Evolutionary conservation across 1,139 yeast species (phyloP).

Genomic region (Suhomyces choctaworum): DNA sequence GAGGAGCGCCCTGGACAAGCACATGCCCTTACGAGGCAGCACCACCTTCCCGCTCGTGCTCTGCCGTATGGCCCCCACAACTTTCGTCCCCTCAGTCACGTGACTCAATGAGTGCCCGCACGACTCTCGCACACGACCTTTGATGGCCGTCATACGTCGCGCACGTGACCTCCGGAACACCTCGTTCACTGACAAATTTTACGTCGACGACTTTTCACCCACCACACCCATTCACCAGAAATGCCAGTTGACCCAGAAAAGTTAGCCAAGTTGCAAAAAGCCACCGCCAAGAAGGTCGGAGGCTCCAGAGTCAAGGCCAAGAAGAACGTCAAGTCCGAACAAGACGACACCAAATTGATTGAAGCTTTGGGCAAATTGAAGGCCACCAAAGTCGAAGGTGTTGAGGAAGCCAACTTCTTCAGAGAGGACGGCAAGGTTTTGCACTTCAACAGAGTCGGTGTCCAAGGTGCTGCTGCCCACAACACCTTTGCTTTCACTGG

Average conservation of each 20-base stretch:
- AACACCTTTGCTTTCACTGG: conserved; percentile 97
- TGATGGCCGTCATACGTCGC: too few species aligned
- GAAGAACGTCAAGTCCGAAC: conserved; percentile 64
- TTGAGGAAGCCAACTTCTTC: conserved; percentile 98
- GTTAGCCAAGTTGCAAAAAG: conserved; percentile 80
- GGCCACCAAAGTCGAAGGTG: conserved; percentile 84
- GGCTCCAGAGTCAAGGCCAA: conserved; percentile 87
- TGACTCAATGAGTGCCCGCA: too few species aligned
- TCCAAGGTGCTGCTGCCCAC: conserved; percentile 87
- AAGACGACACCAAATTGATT: conserved; percentile 88
- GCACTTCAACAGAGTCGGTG: conserved; percentile 94
- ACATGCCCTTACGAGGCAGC: too few species aligned
- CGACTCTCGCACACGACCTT: too few species aligned
- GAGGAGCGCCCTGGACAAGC: too few species aligned
- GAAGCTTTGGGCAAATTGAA: conserved; percentile 86
- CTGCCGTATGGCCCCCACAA: too few species aligned
- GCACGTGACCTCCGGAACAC: conserved; percentile 4
- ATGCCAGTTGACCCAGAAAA: conserved; percentile 90
- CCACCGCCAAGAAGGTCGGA: conserved; percentile 75
- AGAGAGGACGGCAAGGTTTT: conserved; percentile 93
- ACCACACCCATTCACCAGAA: conserved; percentile 25
- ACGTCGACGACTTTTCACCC: conserved; percentile 6
- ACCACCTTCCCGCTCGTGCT: too few species aligned
- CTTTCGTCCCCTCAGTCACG: too few species aligned
- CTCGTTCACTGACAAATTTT: conserved; percentile 8